phyloP scores from a whole-genome alignment of 169 alveolate species.

The Cryptosporidium meleagridis region DNA sequence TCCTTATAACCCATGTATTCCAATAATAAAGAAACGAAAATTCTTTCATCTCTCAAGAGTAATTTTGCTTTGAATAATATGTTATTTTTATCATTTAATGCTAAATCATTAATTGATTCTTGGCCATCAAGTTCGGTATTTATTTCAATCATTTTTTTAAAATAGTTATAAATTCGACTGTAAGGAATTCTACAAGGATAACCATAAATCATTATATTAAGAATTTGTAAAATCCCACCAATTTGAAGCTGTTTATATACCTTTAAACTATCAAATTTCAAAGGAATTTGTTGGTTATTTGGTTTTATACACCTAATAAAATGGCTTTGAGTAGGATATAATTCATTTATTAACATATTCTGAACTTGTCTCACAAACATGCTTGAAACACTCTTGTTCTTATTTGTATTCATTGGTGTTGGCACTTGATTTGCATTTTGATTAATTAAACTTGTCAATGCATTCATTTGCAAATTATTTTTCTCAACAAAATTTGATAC shows the following conservation, averaged over 20 bases:
- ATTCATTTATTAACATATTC: conserved; percentile 75
- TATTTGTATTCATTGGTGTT: conserved; percentile 60
- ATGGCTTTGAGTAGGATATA: conserved; percentile 78
- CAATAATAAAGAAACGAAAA: conserved; percentile 74
- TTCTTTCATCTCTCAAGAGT: conserved; percentile 75
- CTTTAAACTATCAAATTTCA: conserved; percentile 75
- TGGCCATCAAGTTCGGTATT: not conserved
- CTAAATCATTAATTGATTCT: not conserved
- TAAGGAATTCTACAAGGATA: conserved; percentile 81
- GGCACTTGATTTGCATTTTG: conserved; percentile 27
- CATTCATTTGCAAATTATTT: not conserved
- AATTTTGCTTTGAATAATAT: conserved; percentile 75
- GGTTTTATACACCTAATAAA: conserved; percentile 81
- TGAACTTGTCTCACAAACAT: conserved; percentile 77
- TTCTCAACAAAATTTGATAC: not conserved
- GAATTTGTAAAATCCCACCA: conserved; percentile 81
- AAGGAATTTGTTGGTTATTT: conserved; percentile 75
- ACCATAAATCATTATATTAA: conserved; percentile 80
- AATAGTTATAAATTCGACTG: conserved; percentile 75
- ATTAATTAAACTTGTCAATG: not conserved
- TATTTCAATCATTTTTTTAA: conserved; percentile 72
- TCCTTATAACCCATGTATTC: conserved; percentile 74
- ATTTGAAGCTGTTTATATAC: conserved; percentile 79
- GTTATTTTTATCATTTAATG: conserved; percentile 52
- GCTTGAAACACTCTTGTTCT: conserved; percentile 61